A percentile compares a stretch with the other conserved stretches of the same genome.
These are phyloP conservation scores for Podaxis rugospora DNA, from an alignment of 768 basidiomycete genomes.

Conservation along the genomic window DNA sequence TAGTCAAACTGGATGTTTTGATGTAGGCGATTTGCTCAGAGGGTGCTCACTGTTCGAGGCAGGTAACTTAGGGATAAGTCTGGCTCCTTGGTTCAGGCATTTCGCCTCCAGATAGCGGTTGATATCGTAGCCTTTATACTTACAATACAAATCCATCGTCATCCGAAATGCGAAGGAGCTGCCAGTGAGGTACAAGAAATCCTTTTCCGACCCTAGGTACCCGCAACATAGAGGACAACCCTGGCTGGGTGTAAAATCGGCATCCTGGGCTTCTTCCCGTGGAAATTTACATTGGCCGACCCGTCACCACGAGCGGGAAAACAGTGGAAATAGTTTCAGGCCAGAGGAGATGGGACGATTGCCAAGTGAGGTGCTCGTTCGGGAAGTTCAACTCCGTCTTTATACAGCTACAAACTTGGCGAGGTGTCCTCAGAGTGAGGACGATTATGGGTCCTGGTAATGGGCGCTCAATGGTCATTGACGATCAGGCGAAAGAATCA, in stretches of 20 bases:
- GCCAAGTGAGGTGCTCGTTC: no score
- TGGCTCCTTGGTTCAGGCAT: constrained; percentile 45
- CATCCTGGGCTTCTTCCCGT: constrained; percentile 31
- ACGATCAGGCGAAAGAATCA: no score
- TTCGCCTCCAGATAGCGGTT: constrained; percentile 54
- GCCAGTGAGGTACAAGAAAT: neutral
- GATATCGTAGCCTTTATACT: constrained; percentile 62
- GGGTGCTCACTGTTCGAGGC: constrained; percentile 31
- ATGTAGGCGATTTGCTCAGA: constrained; percentile 51
- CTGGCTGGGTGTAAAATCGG: constrained; percentile 32
- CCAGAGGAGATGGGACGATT: neutral
- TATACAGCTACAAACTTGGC: no score
- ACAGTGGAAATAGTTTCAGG: constrained; percentile 36
- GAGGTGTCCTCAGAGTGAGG: no score
- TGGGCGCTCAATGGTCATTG: no score
- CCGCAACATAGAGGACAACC: constrained; percentile 46
- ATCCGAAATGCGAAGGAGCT: constrained; percentile 26
- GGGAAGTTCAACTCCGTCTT: no score
- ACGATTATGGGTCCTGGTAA: no score
- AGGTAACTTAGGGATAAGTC: constrained; percentile 39
- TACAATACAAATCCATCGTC: constrained; percentile 66
- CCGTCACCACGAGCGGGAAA: constrained; percentile 43
- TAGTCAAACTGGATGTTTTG: constrained; percentile 54
- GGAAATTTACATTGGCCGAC: constrained; percentile 31
- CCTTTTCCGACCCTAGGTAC: neutral